These are phyloP conservation scores for Acanthamoeba castellanii DNA, from an alignment of 208 protist species.

Conservation along the genomic window DNA sequence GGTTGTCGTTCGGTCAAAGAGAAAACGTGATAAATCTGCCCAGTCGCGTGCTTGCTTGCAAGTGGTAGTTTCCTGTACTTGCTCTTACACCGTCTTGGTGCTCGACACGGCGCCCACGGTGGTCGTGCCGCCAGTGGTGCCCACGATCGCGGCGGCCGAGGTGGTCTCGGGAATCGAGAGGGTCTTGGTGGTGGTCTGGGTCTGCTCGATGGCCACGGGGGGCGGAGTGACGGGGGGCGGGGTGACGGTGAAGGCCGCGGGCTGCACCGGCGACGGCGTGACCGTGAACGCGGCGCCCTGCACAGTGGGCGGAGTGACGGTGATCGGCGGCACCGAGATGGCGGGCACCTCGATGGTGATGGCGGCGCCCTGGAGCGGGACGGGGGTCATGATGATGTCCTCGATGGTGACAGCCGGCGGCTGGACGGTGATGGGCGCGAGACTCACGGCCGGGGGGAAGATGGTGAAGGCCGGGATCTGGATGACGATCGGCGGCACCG, in stretches of 20 bases:
- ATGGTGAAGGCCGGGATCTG: conserved; percentile 59
- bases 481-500: conserved; percentile 43
- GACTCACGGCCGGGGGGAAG: not conserved
- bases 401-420: not conserved
- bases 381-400: conserved; percentile 9
- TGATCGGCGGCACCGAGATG: conserved; percentile 23
- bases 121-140: not conserved
- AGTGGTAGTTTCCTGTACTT: not conserved
- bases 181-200: conserved; percentile 1
- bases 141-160: not conserved
- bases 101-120: not conserved
- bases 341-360: conserved; percentile 13
- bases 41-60: not conserved
- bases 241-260: conserved; percentile 27
- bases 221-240: conserved; percentile 20
- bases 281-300: conserved; percentile 25
- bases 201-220: conserved; percentile 41
- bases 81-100: not conserved
- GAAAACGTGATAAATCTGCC: not conserved
- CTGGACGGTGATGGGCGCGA: conserved; percentile 56
- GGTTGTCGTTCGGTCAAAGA: too few relatives aligned
- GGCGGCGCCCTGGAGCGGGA: conserved; percentile 14
- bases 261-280: conserved; percentile 3
- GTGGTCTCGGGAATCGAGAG: conserved; percentile 32
- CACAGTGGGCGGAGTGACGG: not conserved